phyloP scores from a whole-genome alignment of 1,284 basidiomycete species.

The Lentinula novae-zelandiae region DNA sequence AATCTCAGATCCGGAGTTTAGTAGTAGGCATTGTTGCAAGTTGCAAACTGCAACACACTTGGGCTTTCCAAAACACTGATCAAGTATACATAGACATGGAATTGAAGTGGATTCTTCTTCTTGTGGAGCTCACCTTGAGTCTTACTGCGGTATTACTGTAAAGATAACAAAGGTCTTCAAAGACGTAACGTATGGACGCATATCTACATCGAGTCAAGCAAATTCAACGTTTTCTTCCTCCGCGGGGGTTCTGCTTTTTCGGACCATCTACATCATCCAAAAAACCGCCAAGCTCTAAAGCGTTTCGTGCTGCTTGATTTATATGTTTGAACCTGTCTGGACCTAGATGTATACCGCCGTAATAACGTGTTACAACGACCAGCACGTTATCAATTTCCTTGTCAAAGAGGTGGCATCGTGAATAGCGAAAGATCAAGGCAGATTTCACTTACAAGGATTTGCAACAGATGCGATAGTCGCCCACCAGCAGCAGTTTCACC shows the following conservation, averaged over 20 bases:
- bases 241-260: neutral
- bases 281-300: slow-evolving; percentile 80
- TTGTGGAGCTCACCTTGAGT: no score
- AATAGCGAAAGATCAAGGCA: neutral
- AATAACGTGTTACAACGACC: slow-evolving; percentile 81
- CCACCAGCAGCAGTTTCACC: slow-evolving; percentile 90
- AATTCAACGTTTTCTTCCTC: slow-evolving; percentile 2
- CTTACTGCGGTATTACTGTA: no score
- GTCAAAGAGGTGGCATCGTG: neutral
- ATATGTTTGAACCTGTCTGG: slow-evolving; percentile 92
- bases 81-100: no score
- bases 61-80: no score
- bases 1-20: no score
- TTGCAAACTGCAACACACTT: no score
- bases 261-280: slow-evolving; percentile 37
- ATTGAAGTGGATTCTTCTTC: no score
- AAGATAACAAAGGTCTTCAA: no score
- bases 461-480: slow-evolving; percentile 81
- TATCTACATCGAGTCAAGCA: no score
- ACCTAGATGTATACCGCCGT: slow-evolving; percentile 78
- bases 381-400: slow-evolving; percentile 80
- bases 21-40: no score
- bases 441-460: slow-evolving; percentile 67
- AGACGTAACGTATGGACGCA: no score
- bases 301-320: slow-evolving; percentile 85